Conservation (phyloP, 2,329 filamentous ascomycete species). For the Aspergillus piperis region DNA sequence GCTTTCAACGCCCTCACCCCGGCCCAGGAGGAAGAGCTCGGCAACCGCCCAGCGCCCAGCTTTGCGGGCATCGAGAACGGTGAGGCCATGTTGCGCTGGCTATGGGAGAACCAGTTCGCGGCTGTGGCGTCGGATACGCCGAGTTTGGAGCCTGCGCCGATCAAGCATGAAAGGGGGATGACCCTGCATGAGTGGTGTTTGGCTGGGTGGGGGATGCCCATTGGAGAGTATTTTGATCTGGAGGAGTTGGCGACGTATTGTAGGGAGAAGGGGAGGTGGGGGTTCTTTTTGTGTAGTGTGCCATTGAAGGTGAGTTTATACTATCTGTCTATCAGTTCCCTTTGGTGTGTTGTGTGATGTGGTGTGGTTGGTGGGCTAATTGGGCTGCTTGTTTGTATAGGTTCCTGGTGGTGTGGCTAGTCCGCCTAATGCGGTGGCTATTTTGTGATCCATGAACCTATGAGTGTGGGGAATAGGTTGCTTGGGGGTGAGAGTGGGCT, state of each 20-base stretch:
- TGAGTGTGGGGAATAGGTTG: background rate
- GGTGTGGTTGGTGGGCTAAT: background rate
- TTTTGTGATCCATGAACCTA: conserved; percentile 35
- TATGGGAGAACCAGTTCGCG: conserved; percentile 59
- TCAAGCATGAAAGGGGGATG: conserved; percentile 20
- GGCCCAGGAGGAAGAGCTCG: conserved; percentile 42
- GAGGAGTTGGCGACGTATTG: conserved; percentile 44
- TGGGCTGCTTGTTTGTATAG: conserved; percentile 12
- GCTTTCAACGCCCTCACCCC: conserved; percentile 44
- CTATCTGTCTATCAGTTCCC: too few relatives aligned
- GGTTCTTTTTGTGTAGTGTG: conserved; percentile 53
- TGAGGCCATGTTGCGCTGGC: conserved; percentile 54
- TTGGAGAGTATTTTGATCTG: conserved; percentile 50
- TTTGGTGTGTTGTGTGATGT: too few relatives aligned
- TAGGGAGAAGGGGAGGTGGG: conserved; percentile 38
- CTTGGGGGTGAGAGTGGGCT: background rate
- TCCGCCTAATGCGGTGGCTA: conserved; percentile 49
- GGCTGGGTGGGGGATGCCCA: conserved; percentile 52
- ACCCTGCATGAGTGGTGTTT: conserved; percentile 37
- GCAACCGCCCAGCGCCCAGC: conserved; percentile 25
- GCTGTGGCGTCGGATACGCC: conserved; percentile 61
- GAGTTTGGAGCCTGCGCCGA: conserved; percentile 46
- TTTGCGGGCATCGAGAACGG: conserved; percentile 52
- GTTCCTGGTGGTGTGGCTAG: conserved; percentile 50
- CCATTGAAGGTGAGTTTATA: conserved; percentile 45